Base-by-base conservation (phyloP, 371 early-diverging fungal species). In the Umbelopsis sp. region DNA sequence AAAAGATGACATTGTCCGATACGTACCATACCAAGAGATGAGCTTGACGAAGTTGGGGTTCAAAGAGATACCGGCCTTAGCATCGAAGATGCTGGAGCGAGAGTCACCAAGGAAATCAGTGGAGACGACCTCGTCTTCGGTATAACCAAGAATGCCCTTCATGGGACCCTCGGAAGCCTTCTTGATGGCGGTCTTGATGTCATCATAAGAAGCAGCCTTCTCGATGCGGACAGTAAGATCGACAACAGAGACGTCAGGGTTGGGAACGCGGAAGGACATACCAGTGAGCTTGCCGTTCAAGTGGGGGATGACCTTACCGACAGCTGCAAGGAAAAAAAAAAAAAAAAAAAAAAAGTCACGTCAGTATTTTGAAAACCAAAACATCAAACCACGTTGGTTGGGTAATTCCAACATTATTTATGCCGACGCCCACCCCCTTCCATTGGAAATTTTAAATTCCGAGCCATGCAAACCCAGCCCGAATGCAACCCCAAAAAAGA, bases 181-280 rank as follows among this genome's bases (percentile, higher is more conserved):
- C 91, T 94, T 94, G 83, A 97, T 77, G 73, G 85, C 92, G 6
- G 77, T 81, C 82, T 94, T 94, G 85, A 98, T 96, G 75, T 95
- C 87, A 38, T 93, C 94, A 81, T 97, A 97, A 73, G 91, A 84
- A 71, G 99, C 94, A 67, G 88, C 86, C 89, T 95, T 97, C 72
- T 89, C 84, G 70, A 97, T 86, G 75, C 94, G 93, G 74, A 93
- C 94, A 50, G 99, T 98, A 76, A 99, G 84, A 85, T 99, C 99
- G 68, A 99, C 99, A 53, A 99, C 96, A 67, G 99, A 98, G 65
- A 99, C 99, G 83, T 99, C 95, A 64, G 97, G 90, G 70, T 93
- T 96, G 45, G 97, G 96, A 70, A 99, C 98, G 86, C 99, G 96
- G 87, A 99, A 94, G 65, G 98, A 89, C 98, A 99, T 98, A 75